Evolutionary conservation across 306 rosid genomes (phyloP).

Genomic region (Fagus sylvatica): DNA sequence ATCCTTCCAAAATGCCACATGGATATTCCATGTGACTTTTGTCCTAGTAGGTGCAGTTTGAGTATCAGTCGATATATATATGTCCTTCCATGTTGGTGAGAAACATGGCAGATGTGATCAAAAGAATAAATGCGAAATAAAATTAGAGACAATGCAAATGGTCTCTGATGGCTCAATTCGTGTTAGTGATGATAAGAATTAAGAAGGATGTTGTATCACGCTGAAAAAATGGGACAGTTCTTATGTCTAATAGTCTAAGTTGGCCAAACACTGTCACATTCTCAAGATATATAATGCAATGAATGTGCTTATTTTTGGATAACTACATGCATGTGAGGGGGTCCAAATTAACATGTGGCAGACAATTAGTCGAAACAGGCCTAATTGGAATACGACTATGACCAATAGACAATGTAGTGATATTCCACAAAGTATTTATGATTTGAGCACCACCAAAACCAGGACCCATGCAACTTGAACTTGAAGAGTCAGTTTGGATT

Average conservation of each 20-base stretch:
- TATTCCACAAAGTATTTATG: too few species aligned
- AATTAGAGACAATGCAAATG: neutral
- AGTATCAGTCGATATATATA: neutral
- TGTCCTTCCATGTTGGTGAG: neutral
- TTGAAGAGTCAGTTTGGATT: neutral
- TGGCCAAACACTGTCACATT: neutral
- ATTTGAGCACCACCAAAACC: neutral
- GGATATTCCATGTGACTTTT: neutral
- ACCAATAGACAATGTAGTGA: neutral
- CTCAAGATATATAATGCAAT: neutral
- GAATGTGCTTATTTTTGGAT: neutral
- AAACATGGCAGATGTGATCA: too few species aligned
- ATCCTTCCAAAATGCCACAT: neutral
- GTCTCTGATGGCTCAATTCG: neutral
- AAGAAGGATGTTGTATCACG: neutral
- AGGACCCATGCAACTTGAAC: neutral
- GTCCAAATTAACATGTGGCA: constrained; percentile 16
- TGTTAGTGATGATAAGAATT: neutral
- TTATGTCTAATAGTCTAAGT: neutral
- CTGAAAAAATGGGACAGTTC: neutral
- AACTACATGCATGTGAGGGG: neutral
- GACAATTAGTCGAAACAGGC: constrained; percentile 14
- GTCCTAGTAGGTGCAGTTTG: neutral
- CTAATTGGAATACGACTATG: neutral
- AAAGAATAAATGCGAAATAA: too few species aligned